These are phyloP conservation scores for Russula lepida DNA, from an alignment of 768 basidiomycete species.

Conservation along the genomic window DNA sequence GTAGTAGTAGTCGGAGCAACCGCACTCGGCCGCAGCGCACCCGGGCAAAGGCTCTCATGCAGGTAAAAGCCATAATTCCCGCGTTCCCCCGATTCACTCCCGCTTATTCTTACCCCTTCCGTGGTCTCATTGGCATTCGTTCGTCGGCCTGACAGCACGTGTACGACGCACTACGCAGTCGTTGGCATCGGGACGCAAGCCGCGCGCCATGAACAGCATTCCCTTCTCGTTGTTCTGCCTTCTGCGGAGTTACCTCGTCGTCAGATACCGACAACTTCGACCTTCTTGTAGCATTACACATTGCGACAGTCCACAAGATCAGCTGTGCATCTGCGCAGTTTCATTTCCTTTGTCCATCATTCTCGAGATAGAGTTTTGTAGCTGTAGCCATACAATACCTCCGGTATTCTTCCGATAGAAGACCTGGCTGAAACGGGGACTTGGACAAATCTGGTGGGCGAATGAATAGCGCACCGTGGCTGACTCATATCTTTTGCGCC, in stretches of 20 bases:
- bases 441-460: not conserved
- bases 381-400: not conserved
- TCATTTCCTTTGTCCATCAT: not conserved
- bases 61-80: not conserved
- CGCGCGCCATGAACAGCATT: conserved; percentile 8
- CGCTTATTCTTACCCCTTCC: not conserved
- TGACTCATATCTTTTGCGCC: not conserved
- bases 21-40: not conserved
- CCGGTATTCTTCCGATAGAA: not conserved
- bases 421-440: not conserved
- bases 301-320: not conserved
- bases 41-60: not conserved
- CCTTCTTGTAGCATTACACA: conserved; percentile 10
- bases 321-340: not conserved
- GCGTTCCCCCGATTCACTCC: not conserved
- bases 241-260: no score
- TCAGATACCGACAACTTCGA: not conserved
- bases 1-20: not conserved
- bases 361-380: not conserved
- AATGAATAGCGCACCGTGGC: not conserved
- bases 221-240: no score
- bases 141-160: conserved; percentile 1
- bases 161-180: conserved; percentile 4
- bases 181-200: conserved; percentile 6
- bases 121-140: not conserved